Base-by-base conservation (phyloP, 1,284 basidiomycete species). In the Ganoderma lingzhi region DNA sequence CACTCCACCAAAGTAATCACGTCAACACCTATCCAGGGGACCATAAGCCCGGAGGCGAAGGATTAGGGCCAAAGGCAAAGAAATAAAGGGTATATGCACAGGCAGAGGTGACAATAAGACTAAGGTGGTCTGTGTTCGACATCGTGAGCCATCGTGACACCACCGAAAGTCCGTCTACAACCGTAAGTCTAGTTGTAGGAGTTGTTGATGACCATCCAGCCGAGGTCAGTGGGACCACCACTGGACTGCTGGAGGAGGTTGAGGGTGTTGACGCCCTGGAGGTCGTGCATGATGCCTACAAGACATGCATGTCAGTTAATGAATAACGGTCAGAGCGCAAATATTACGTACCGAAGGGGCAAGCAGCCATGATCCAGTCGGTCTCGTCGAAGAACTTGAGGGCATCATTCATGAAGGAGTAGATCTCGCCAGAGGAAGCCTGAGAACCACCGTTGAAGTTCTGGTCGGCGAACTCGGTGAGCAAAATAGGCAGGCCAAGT, bases 401-500 rank as follows among this genome's bases (percentile, higher is more conserved):
- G 44, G 89, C 85, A 8, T 78, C 80, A 45, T 76, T 73, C 84
- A 93, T 90, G 83, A 95, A 92, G 39, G 74, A 71, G 78, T 81
- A 86, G 71, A 89, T 85, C 61, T 92, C 82, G 30, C 77, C 79
- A 62, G 74, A 70, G 68, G 70, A 72, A 74, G 88, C 87, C 77
- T 92, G 90, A 0, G 83, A 76, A 44, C 86, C 87, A 48, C 86
- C 86, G 76, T 86, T 85, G 81, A 91, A 95, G 82, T 90, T 86
- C 86, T 93, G 83, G 80, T 88, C 88, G 71, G 90, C 91, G 76
- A 86, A 89, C 78, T 95, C 94, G 4, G 93, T 94, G 65, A 93
- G 79, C 85, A 84, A 86, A 66, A 95, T 83, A 17, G 82, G 82
- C 65, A 73, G 63, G 14, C 61, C 61, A 56, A 75, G 65, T 79